Base-by-base conservation (phyloP, 345 rosid species). In the Alliaria petiolata region DNA sequence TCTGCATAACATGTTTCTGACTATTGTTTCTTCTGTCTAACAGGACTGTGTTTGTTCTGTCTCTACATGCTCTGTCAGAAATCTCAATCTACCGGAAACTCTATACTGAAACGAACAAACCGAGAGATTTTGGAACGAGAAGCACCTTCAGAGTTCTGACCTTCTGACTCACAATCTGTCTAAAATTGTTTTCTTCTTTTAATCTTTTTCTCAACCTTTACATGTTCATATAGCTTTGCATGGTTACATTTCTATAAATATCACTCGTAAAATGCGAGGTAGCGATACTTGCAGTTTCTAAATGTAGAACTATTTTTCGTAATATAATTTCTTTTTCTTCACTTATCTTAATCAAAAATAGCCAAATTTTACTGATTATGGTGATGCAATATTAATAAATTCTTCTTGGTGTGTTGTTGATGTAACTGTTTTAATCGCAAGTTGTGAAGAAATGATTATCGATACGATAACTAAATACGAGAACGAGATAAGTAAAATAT, bases 41-140 rank as follows among this genome's bases (percentile, higher is more conserved):
- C 87, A 95, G 96, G 95, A 50, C 74, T 91, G 8, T 91, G 93
- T 78, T 74, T 89, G 70, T 91, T 89, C 81, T 95, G 95, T 68
- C 76, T 89, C 35, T 88, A 81, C 83, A 83, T 82, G 82, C 57
- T 88, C 17, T 83, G 76, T 4, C 86, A 84, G 81, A 85, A 67
- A 74, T 82, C 84, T 1, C 84, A 65, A 51, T 74, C 85, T 40
- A 55, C 78, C 72, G 70, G 81, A 60, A 67, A 71, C 12, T 31
- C 64, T 7, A 38, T 76, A 59, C 59, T 68, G 28, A 78, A 80
- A 66, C 83, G 80, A 54, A 74, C 82, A 66, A 77, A 72, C 56
- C 64, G 70, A 39, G 61, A 59, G 20, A 15, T 42, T 34, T 66
- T 60, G 53, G 78, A 66, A 58, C 8, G 57, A 39, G 72, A 68